These are phyloP conservation scores for Endogone sp. DNA, from an alignment of 192 early-diverging fungal species.

Conservation along the genomic window DNA sequence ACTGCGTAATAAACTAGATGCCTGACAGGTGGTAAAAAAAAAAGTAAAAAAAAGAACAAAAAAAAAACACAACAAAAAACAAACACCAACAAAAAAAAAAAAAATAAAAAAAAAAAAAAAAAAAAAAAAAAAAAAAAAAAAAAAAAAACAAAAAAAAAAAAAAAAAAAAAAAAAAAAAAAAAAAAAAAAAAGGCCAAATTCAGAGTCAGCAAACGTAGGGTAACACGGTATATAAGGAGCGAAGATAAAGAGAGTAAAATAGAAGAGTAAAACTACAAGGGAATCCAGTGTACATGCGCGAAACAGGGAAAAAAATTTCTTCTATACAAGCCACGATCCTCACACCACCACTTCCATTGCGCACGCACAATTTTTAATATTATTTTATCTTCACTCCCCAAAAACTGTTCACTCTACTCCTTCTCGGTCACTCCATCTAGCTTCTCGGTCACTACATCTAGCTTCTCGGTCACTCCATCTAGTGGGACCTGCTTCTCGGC, in stretches of 20 bases:
- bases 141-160: slow-evolving; percentile 16
- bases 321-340: neutral
- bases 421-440: too few species aligned
- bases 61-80: too few species aligned
- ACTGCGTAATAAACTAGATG: too few species aligned
- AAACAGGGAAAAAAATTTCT: neutral
- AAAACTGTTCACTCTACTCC: neutral
- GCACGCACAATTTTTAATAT: neutral
- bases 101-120: neutral
- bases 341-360: neutral
- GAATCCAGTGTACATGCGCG: neutral
- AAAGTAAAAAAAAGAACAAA: too few species aligned
- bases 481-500: neutral
- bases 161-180: neutral
- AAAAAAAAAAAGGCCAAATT: too few species aligned
- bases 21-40: too few species aligned
- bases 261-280: slow-evolving; percentile 1
- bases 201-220: neutral
- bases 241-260: neutral
- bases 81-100: neutral
- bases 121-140: slow-evolving; percentile 3
- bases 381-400: neutral
- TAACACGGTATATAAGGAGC: slow-evolving; percentile 2
- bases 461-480: neutral
- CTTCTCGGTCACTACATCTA: too few species aligned